Conservation (phyloP, 2,329 filamentous ascomycete species). For the Arthrobotrys iridis region DNA sequence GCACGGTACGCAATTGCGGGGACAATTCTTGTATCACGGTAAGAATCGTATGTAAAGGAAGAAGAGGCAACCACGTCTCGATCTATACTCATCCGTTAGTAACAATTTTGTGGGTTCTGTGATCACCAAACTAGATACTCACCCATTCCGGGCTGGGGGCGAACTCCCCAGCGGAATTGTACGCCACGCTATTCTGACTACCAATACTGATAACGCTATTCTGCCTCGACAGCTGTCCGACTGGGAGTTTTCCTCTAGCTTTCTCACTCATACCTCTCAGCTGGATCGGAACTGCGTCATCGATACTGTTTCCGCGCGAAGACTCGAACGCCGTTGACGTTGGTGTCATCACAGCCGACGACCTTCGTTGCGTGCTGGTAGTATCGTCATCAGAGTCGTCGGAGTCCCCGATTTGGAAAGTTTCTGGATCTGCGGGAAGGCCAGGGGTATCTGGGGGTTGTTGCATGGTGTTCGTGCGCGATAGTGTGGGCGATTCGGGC, state of each 20-base stretch:
- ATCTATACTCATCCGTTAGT: slow-evolving; percentile 66
- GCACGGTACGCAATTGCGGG: slow-evolving; percentile 68
- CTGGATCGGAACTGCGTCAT: slow-evolving; percentile 84
- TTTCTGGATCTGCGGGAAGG: slow-evolving; percentile 61
- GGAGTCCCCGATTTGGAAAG: slow-evolving; percentile 87
- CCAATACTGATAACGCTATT: slow-evolving; percentile 86
- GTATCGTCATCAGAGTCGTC: slow-evolving; percentile 74
- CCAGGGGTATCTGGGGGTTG: slow-evolving; percentile 2
- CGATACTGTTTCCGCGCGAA: slow-evolving; percentile 68
- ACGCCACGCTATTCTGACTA: slow-evolving; percentile 67
- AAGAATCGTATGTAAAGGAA: slow-evolving; percentile 86
- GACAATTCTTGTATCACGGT: slow-evolving; percentile 76
- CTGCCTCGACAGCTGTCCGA: slow-evolving; percentile 85
- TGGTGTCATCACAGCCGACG: slow-evolving; percentile 38
- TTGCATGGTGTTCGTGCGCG: neutral
- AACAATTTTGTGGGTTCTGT: neutral
- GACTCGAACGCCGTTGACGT: slow-evolving; percentile 68
- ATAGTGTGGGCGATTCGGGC: slow-evolving; percentile 21
- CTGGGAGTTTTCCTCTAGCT: slow-evolving; percentile 93
- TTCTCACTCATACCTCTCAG: slow-evolving; percentile 96
- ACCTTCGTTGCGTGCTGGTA: slow-evolving; percentile 58
- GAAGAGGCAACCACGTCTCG: slow-evolving; percentile 89
- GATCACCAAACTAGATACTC: slow-evolving; percentile 33
- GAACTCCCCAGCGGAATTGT: slow-evolving; percentile 72
- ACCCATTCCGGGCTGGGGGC: slow-evolving; percentile 81